Evolutionary conservation across 768 basidiomycete species (phyloP).

Genomic region (Mycena olivaceomarginata): DNA sequence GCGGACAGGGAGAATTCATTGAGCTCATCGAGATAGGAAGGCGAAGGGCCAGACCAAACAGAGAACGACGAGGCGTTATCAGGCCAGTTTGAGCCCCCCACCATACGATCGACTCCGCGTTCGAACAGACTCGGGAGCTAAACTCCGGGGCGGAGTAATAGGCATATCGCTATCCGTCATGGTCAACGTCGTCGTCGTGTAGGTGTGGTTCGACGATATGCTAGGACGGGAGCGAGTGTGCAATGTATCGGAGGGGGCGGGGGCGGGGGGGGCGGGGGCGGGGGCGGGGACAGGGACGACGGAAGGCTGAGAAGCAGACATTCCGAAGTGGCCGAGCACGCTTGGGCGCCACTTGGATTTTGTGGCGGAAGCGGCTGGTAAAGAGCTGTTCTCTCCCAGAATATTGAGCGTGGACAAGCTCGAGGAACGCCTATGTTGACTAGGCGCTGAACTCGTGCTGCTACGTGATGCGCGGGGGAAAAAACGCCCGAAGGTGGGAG

Average conservation of each 20-base stretch:
- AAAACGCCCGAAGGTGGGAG: slow-evolving; percentile 64
- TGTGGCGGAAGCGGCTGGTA: slow-evolving; percentile 40
- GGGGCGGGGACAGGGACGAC: slow-evolving; percentile 47
- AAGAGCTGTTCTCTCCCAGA: slow-evolving; percentile 38
- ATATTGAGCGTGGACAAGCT: slow-evolving; percentile 67
- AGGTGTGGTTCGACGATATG: slow-evolving; percentile 77
- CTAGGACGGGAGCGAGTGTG: slow-evolving; percentile 73
- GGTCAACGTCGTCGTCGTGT: slow-evolving; percentile 67
- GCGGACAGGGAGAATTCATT: slow-evolving; percentile 46
- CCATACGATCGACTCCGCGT: slow-evolving; percentile 56
- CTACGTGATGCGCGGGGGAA: slow-evolving; percentile 63
- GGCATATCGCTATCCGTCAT: slow-evolving; percentile 66
- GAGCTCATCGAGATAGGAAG: slow-evolving; percentile 43
- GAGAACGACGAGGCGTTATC: slow-evolving; percentile 49
- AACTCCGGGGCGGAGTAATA: slow-evolving; percentile 61
- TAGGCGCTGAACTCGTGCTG: slow-evolving; percentile 53
- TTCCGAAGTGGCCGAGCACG: slow-evolving; percentile 78
- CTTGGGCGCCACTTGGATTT: slow-evolving; percentile 77
- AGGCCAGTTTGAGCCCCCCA: slow-evolving; percentile 55
- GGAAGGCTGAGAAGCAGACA: slow-evolving; percentile 66
- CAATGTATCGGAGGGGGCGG: slow-evolving; percentile 57
- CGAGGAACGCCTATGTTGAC: slow-evolving; percentile 67
- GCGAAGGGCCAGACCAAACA: slow-evolving; percentile 51
- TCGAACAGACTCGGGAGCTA: slow-evolving; percentile 64
- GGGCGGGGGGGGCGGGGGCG: no score